Percentiles rank a stretch among this genome's conserved stretches.
Evolutionary conservation across 2,329 filamentous ascomycete species (phyloP).

Genomic region (Venturia aucupariae): DNA sequence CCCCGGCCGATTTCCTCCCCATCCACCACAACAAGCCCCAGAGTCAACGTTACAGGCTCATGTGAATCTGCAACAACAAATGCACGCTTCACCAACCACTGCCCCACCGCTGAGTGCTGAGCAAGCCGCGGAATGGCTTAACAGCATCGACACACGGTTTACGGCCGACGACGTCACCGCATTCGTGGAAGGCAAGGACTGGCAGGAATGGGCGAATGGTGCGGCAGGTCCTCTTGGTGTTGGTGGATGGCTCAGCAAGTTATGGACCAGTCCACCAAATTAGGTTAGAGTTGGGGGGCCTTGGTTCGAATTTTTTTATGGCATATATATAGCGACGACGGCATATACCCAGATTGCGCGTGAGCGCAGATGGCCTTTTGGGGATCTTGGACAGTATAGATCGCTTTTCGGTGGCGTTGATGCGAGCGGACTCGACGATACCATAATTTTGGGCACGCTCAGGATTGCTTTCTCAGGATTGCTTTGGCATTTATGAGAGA

Average conservation of each 20-base stretch:
- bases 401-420: too few relatives aligned
- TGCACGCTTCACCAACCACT: background rate
- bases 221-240: background rate
- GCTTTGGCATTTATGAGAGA: too few relatives aligned
- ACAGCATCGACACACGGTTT: constrained; percentile 27
- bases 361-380: background rate
- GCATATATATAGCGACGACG: background rate
- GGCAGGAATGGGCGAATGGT: constrained; percentile 23
- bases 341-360: background rate
- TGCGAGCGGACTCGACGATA: too few relatives aligned
- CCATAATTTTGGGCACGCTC: too few relatives aligned
- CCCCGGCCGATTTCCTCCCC: background rate
- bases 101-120: constrained; percentile 7
- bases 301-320: background rate
- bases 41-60: background rate
- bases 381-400: background rate
- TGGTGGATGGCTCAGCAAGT: constrained; percentile 15
- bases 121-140: constrained; percentile 25
- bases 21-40: constrained; percentile 3
- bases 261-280: constrained; percentile 12
- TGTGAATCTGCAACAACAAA: constrained; percentile 6
- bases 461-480: too few relatives aligned
- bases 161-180: constrained; percentile 33
- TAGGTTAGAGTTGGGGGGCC: background rate
- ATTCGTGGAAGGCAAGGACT: constrained; percentile 30